Evolutionary conservation across 2,329 filamentous ascomycete species (phyloP), one percentile per base, ranked within the genome.

Genomic region (Emergomyces africanus): DNA sequence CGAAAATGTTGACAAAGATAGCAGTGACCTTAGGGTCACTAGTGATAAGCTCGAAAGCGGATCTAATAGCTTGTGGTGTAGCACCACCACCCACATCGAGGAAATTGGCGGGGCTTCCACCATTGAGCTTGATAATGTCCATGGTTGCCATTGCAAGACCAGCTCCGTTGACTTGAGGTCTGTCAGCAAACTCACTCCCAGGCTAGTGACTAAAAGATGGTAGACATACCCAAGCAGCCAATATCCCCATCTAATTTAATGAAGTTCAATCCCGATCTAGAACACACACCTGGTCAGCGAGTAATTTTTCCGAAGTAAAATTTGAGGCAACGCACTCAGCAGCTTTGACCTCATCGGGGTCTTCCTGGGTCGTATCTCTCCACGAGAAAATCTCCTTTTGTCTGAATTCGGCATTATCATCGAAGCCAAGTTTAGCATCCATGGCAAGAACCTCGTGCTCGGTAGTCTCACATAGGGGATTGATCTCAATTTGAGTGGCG

Each of bases 81-180:
- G 94, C 94, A 81, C 94, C 94, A 75, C 94, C 94, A 72, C 94
- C 94, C 67, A 99, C 94, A 74, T 99, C 94, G 68, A 99, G 83
- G 86, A 99, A 99, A 85, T 99, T 99, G 69, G 94, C 94, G 63
- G 94, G 94, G 72, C 84, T 81, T 64, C 94, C 94, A 68, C 94
- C 94, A 79, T 97, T 99, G 64, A 99, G 84, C 85, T 99, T 97
- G 84, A 99, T 99, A 77, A 99, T 97, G 77, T 99, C 94, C 94
- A 99, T 99, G 74, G 94, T 99, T 64, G 94, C 94, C 94, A 99
- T 99, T 78, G 94, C 94, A 66, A 99, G 88, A 80, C 94, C 94
- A 70, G 94, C 94, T 74, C 94, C 94, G 80, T 99, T 99, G 80
- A 99, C 94, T 68, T 65, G 30, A 60, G 18, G 57, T 28, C 41